phyloP scores from a whole-genome alignment of 2,329 filamentous ascomycete species.

The Amauroascus verrucosus region DNA sequence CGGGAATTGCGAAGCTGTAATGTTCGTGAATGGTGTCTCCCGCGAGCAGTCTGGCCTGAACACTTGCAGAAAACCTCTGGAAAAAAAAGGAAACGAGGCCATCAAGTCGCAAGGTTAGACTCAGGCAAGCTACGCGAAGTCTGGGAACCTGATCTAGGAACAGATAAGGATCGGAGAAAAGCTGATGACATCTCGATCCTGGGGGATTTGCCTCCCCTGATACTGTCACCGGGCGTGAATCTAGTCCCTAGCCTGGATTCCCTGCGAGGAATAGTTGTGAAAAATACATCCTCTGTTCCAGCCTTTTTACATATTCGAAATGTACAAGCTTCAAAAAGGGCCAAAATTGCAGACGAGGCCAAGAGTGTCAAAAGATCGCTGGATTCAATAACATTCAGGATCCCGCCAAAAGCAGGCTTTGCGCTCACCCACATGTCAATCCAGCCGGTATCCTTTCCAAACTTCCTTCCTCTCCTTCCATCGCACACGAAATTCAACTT shows the following conservation, averaged over 20 bases:
- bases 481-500: slow-evolving; percentile 43
- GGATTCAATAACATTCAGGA: slow-evolving; percentile 23
- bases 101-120: not conserved
- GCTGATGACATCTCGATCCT: not conserved
- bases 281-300: slow-evolving; percentile 24
- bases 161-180: not conserved
- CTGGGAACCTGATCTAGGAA: not conserved
- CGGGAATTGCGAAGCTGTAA: slow-evolving; percentile 22
- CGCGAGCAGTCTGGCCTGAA: slow-evolving; percentile 12
- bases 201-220: slow-evolving; percentile 22
- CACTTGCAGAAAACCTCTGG: not conserved
- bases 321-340: not conserved
- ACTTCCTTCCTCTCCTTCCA: slow-evolving; percentile 23
- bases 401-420: slow-evolving; percentile 44
- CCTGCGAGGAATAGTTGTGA: slow-evolving; percentile 21
- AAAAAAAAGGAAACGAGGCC: slow-evolving; percentile 6
- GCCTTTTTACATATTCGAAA: slow-evolving; percentile 15
- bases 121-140: not conserved
- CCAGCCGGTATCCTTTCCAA: not conserved
- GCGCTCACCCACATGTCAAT: slow-evolving; percentile 31
- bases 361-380: not conserved
- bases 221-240: slow-evolving; percentile 28
- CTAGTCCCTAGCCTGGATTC: slow-evolving; percentile 21
- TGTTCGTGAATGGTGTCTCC: slow-evolving; percentile 28
- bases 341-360: too few species aligned